Conservation (phyloP, 2,329 filamentous ascomycete species). For the Simplicillium aogashimaense region DNA sequence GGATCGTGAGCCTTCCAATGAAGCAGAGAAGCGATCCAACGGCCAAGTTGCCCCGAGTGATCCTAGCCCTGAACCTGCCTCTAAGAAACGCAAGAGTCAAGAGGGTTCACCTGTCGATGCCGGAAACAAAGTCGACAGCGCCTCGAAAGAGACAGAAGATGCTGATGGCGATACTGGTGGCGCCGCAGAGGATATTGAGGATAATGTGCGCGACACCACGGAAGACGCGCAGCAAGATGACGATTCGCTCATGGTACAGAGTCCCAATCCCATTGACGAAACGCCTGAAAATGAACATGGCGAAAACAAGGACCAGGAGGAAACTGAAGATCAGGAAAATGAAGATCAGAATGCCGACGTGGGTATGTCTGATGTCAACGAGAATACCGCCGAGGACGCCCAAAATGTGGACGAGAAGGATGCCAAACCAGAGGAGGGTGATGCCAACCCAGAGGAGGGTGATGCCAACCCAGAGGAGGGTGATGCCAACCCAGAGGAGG, state of each 20-base stretch:
- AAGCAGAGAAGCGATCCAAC: background rate
- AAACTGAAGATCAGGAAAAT: slow-evolving; percentile 3
- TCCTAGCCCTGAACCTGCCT: background rate
- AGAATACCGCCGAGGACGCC: too few species aligned
- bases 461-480: slow-evolving; percentile 1
- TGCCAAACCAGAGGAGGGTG: too few species aligned
- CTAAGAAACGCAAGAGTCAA: background rate
- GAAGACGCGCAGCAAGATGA: too few species aligned
- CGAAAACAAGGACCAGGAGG: background rate
- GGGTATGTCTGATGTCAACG: too few species aligned
- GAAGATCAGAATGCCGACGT: slow-evolving; percentile 13
- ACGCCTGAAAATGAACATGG: background rate
- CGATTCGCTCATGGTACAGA: background rate
- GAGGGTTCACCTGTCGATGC: background rate
- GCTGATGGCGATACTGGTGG: too few species aligned
- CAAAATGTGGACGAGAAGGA: too few species aligned
- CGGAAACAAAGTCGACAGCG: too few species aligned
- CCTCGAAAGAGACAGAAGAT: too few species aligned
- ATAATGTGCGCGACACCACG: too few species aligned
- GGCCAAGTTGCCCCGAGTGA: background rate
- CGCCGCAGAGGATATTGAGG: too few species aligned
- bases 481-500: slow-evolving; percentile 9
- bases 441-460: background rate
- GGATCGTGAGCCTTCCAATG: slow-evolving; percentile 8
- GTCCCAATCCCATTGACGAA: background rate